These are phyloP conservation scores for Prunus mongolica DNA, from an alignment of 306 rosid species.

Conservation along the genomic window DNA sequence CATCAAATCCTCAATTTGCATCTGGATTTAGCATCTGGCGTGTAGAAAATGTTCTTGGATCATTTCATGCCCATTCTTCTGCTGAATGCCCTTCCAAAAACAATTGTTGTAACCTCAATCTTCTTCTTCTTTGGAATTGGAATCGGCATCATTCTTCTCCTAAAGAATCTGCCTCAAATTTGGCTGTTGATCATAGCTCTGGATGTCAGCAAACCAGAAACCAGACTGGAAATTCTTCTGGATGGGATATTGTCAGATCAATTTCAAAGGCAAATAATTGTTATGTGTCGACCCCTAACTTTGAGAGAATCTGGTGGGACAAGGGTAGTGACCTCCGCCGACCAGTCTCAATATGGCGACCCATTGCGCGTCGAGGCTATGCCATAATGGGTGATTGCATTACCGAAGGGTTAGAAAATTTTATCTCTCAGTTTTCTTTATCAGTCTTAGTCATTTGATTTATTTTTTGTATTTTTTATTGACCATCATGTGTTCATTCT, in stretches of 20 bases:
- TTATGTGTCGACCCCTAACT: conserved; percentile 78
- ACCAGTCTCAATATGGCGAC: conserved; percentile 95
- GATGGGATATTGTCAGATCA: conserved; percentile 80
- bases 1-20: conserved; percentile 43
- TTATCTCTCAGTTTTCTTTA: conserved; percentile 8
- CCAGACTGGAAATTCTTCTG: conserved; percentile 56
- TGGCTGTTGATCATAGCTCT: conserved; percentile 36
- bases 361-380: conserved; percentile 70
- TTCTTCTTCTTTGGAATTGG: conserved; percentile 81
- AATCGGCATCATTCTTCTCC: conserved; percentile 41
- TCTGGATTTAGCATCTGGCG: conserved; percentile 96
- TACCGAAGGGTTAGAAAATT: conserved; percentile 81
- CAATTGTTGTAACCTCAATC: conserved; percentile 62
- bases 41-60: conserved; percentile 75
- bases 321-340: conserved; percentile 78
- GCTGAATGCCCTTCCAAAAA: conserved; percentile 46
- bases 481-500: conserved; percentile 24
- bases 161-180: conserved; percentile 41
- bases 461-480: neutral
- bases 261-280: conserved; percentile 68
- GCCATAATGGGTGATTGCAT: conserved; percentile 87
- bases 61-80: conserved; percentile 78
- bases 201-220: conserved; percentile 45
- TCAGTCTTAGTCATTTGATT: conserved; percentile 2
- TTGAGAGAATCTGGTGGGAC: conserved; percentile 99